These are phyloP conservation scores for Phaffia australis DNA, from an alignment of 768 basidiomycete species.

Conservation along the genomic window DNA sequence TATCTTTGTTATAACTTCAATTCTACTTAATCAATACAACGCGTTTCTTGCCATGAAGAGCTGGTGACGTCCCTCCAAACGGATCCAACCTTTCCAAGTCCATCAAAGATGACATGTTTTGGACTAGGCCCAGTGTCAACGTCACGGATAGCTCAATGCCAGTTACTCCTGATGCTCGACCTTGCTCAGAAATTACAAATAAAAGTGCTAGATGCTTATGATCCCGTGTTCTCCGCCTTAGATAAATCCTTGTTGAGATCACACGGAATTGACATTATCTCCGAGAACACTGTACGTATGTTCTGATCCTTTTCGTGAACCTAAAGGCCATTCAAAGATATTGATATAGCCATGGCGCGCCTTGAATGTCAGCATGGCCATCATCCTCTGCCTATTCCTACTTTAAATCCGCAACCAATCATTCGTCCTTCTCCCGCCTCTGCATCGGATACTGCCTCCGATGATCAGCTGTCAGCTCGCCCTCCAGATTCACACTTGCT, in stretches of 20 bases:
- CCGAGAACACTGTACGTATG: slow-evolving; percentile 13
- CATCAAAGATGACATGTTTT: slow-evolving; percentile 14
- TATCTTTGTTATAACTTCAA: background rate
- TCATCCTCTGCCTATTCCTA: slow-evolving; percentile 5
- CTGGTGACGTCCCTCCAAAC: slow-evolving; percentile 6
- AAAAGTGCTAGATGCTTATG: slow-evolving; percentile 10
- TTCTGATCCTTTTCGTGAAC: background rate
- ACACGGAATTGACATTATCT: slow-evolving; percentile 4
- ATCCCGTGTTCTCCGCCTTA: slow-evolving; percentile 10
- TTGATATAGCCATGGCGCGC: background rate
- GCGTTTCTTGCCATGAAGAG: slow-evolving; percentile 1
- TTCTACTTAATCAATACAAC: background rate
- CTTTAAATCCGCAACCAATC: no score
- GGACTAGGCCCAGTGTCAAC: slow-evolving; percentile 6
- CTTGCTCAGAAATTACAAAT: slow-evolving; percentile 9
- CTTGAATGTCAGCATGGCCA: slow-evolving; percentile 8
- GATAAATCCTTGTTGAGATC: slow-evolving; percentile 5
- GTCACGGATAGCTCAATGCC: slow-evolving; percentile 19
- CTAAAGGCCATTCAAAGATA: background rate
- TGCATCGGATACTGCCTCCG: no score
- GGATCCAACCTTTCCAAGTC: slow-evolving; percentile 1
- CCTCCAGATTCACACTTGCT: no score
- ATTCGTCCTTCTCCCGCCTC: no score
- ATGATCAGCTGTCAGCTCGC: no score
- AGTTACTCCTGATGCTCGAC: slow-evolving; percentile 21